These are phyloP conservation scores for Hirschfeldia incana DNA, from an alignment of 345 rosid species.

Conservation along the genomic window DNA sequence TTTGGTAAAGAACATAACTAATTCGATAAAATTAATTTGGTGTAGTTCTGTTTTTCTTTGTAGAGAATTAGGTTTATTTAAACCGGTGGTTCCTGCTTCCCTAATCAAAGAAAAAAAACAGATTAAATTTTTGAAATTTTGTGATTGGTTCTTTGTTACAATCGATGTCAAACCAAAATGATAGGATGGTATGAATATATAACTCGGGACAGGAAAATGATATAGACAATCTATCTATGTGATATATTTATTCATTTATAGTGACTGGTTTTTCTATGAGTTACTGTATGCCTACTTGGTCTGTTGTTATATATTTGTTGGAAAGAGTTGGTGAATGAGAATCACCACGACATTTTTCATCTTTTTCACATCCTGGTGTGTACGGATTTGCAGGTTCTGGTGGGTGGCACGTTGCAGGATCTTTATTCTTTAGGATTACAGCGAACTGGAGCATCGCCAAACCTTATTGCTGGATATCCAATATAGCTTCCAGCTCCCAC, in stretches of 20 bases:
- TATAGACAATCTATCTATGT: background rate
- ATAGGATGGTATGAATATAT: too few species aligned
- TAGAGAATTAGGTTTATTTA: too few species aligned
- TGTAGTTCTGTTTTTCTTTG: too few species aligned
- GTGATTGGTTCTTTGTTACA: too few species aligned
- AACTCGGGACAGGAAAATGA: background rate
- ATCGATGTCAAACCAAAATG: too few species aligned
- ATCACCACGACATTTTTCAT: background rate
- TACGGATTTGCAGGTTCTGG: background rate
- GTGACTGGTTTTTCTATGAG: background rate
- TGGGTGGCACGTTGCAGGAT: background rate
- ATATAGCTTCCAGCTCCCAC: background rate
- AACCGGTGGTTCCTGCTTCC: too few species aligned
- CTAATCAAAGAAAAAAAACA: background rate
- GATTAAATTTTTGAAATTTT: background rate
- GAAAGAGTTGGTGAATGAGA: background rate
- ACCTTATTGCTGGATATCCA: background rate
- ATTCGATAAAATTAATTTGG: too few species aligned
- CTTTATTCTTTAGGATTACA: background rate
- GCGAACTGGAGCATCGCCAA: background rate
- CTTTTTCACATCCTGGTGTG: background rate
- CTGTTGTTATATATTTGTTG: background rate
- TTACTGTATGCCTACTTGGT: background rate
- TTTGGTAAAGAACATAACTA: too few species aligned
- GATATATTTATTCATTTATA: background rate